Evolutionary conservation across 1,139 yeast genomes (phyloP), one percentile per base, ranked within the genome.

Genomic region (Hansenula sp.): DNA sequence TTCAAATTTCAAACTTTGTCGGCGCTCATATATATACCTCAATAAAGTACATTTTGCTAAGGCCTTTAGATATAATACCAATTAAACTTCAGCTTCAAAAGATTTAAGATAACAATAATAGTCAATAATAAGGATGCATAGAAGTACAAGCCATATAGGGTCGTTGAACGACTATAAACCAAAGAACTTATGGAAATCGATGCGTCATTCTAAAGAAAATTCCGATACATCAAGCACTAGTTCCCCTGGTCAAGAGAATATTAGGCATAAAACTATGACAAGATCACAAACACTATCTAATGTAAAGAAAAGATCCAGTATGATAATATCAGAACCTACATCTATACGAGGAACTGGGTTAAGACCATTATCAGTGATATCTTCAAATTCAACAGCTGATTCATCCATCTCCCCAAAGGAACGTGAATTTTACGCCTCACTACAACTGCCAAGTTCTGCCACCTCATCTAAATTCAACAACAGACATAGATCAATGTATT

Each of bases 401-500:
- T 38, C 25, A 21, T 21, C 36, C 0, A 42, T 51, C 8, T 58
- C 52, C 28, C 48, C 52, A 9, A 51, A 49, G 27, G 59, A 54
- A 33, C 31, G 50, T 2, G 56, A 54, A 27, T 53, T 56, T 34
- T 54, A 56, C 43, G 32, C 24, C 19, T 33, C 36, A 6, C 21
- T 33, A 21, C 6, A 33, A 11, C 2, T 21, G 15, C 36, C 36
- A 21, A 13, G 11, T 7, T 21, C 36, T 7, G 17, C 36, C 21
- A 33, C 36, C 12, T 21, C 36, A 9, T 13, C 28, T 4, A 33
- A 18, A 11, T 18, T 12, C 12, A 16, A 6, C n/a, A 21, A 28
- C 27, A 40, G 38, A 34, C 42, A 35, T 16, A 27, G 28, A 29
- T 40, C 42, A 11, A 10, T 40, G 11, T 40, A 34, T 29, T 15